Evolutionary conservation across 805 yeast genomes (phyloP).

Genomic region (Cyberlindnera americana): DNA sequence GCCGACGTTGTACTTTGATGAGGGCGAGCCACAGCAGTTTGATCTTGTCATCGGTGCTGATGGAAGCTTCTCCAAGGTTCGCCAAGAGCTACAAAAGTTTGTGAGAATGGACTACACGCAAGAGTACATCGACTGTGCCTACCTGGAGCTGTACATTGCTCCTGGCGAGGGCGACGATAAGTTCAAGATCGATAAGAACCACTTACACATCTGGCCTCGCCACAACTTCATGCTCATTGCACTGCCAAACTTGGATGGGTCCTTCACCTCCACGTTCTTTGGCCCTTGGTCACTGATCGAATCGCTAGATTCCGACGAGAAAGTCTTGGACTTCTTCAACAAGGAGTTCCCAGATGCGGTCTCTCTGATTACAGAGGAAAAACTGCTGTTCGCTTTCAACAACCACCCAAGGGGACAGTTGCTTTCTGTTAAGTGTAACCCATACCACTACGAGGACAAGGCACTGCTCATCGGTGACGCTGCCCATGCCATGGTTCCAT

Average conservation of each 20-base stretch:
- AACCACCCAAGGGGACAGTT: constrained; percentile 74
- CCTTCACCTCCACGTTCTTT: constrained; percentile 87
- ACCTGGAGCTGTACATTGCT: constrained; percentile 77
- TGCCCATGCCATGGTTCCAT: constrained; percentile 97
- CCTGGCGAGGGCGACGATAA: constrained; percentile 31
- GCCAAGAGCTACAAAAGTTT: constrained; percentile 63
- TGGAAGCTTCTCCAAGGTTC: constrained; percentile 74
- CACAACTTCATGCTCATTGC: constrained; percentile 86
- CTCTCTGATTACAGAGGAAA: constrained; percentile 57
- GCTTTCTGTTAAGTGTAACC: constrained; percentile 64
- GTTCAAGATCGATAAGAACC: constrained; percentile 54
- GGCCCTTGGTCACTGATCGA: constrained; percentile 73
- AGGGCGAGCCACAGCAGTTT: constrained; percentile 27
- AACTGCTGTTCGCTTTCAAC: constrained; percentile 46
- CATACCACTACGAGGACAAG: constrained; percentile 62
- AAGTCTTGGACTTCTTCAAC: constrained; percentile 51
- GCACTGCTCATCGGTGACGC: constrained; percentile 85
- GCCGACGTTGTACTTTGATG: constrained; percentile 25
- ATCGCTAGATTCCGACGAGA: constrained; percentile 40
- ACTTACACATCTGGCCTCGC: constrained; percentile 92
- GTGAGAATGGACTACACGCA: constrained; percentile 69
- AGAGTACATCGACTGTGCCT: constrained; percentile 79
- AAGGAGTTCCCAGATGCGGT: constrained; percentile 72
- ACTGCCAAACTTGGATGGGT: constrained; percentile 77
- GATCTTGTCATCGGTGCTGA: constrained; percentile 81